A percentile compares a stretch with the other conserved stretches of the same genome.
Conservation (phyloP, 305 asterid species). For the Solanum hybrid region DNA sequence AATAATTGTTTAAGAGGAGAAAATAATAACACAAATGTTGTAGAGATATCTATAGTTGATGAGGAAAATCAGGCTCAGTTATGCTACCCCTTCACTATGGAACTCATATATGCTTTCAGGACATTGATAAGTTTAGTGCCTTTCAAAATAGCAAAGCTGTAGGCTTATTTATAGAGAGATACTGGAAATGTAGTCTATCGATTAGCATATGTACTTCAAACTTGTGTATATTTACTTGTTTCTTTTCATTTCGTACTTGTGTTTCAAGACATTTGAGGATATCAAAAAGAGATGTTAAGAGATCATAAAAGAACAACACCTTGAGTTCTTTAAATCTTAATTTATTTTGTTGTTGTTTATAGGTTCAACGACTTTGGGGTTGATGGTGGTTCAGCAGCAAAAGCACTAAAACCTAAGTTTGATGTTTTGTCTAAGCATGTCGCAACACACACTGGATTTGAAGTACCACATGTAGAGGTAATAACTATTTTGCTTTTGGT, state of each 20-base stretch:
- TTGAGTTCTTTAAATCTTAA: neutral
- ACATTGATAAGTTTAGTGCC: neutral
- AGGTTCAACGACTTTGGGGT: slow-evolving; percentile 69
- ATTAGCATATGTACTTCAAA: neutral
- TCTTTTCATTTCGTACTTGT: neutral
- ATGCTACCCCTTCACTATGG: neutral
- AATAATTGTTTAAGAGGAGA: neutral
- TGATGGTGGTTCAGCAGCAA: slow-evolving; percentile 80
- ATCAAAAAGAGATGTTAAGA: neutral
- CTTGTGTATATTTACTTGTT: neutral
- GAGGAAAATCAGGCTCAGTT: neutral
- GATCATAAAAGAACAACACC: neutral
- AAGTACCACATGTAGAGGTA: slow-evolving; percentile 58
- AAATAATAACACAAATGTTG: neutral
- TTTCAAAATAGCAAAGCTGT: neutral
- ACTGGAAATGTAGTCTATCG: neutral
- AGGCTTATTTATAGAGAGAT: neutral
- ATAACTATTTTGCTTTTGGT: neutral
- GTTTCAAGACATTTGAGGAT: neutral
- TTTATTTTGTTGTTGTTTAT: neutral
- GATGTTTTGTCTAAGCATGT: slow-evolving; percentile 52
- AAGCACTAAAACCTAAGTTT: slow-evolving; percentile 51
- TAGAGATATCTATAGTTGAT: neutral
- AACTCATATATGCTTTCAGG: neutral
- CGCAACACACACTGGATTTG: slow-evolving; percentile 39